Conservation (phyloP, 176 grass and related monocot genomes). For the Tillandsia leiboldiana region DNA sequence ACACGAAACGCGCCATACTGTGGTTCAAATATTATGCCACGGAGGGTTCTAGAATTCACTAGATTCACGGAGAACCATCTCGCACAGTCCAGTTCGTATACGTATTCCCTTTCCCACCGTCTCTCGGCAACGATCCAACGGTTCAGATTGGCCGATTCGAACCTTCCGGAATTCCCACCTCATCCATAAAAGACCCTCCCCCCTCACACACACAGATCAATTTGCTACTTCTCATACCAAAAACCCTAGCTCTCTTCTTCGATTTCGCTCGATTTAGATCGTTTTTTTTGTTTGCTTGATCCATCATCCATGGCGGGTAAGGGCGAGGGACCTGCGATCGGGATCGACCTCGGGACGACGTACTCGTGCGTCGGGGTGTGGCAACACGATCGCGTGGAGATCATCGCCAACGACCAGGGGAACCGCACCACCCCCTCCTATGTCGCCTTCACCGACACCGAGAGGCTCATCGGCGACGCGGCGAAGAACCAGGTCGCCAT, state of each 20-base stretch:
- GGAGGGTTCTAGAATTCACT: conserved; percentile 43
- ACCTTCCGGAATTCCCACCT: conserved; percentile 38
- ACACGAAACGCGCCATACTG: not conserved
- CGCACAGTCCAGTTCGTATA: not conserved
- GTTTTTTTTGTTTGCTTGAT: not conserved
- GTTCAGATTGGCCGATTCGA: conserved; percentile 7
- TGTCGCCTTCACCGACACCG: conserved; percentile 80
- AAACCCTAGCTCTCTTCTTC: not conserved
- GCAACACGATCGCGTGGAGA: conserved; percentile 93
- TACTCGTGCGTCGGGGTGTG: conserved; percentile 96
- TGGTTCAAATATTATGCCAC: not conserved
- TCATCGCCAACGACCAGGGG: conserved; percentile 85
- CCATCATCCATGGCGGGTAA: conserved; percentile 38
- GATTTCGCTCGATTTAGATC: not conserved
- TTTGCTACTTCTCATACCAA: not conserved
- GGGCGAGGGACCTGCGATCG: conserved; percentile 74
- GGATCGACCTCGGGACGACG: conserved; percentile 93
- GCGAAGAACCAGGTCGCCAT: conserved; percentile 55
- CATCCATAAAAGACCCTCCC: conserved; percentile 17
- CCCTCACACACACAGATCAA: not conserved
- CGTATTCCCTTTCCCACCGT: not conserved
- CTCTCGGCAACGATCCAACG: conserved; percentile 19
- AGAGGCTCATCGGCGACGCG: conserved; percentile 36
- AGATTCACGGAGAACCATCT: conserved; percentile 7
- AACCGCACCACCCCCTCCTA: conserved; percentile 92